Evolutionary conservation across 2,329 filamentous ascomycete genomes (phyloP).

Genomic region (Karstenula rhodostoma): DNA sequence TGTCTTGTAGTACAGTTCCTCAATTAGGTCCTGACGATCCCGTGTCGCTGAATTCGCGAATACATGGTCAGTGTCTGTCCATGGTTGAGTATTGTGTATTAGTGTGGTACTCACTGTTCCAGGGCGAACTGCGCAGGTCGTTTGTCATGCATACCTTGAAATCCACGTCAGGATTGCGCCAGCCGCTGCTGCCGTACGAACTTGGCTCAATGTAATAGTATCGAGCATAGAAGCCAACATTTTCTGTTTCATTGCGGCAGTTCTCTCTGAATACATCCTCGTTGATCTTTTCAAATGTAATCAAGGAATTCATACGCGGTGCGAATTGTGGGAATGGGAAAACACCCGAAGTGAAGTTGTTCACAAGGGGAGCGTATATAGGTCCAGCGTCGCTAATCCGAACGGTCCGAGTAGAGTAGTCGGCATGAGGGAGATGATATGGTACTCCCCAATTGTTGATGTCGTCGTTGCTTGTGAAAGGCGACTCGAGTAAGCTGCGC

Average conservation of each 20-base stretch:
- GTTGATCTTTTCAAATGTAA: constrained; percentile 3
- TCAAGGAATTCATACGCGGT: constrained; percentile 20
- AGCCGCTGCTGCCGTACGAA: background rate
- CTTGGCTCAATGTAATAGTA: constrained; percentile 2
- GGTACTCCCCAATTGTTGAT: background rate
- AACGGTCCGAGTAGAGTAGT: background rate
- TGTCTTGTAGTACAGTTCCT: constrained; percentile 16
- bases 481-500: background rate
- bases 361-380: background rate
- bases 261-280: constrained; percentile 12
- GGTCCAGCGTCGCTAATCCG: background rate
- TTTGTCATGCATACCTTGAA: constrained; percentile 20
- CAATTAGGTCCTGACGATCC: constrained; percentile 22
- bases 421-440: background rate
- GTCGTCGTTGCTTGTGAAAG: background rate
- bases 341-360: constrained; percentile 10
- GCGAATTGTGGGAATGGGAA: constrained; percentile 15
- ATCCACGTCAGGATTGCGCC: background rate
- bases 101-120: constrained; percentile 9
- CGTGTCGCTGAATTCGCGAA: constrained; percentile 4
- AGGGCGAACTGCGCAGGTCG: constrained; percentile 13
- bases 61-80: background rate
- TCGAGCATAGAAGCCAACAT: constrained; percentile 19
- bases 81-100: background rate
- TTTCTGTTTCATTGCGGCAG: constrained; percentile 22